Conservation (phyloP, 768 basidiomycete species). For the Antrodiella citrinella region DNA sequence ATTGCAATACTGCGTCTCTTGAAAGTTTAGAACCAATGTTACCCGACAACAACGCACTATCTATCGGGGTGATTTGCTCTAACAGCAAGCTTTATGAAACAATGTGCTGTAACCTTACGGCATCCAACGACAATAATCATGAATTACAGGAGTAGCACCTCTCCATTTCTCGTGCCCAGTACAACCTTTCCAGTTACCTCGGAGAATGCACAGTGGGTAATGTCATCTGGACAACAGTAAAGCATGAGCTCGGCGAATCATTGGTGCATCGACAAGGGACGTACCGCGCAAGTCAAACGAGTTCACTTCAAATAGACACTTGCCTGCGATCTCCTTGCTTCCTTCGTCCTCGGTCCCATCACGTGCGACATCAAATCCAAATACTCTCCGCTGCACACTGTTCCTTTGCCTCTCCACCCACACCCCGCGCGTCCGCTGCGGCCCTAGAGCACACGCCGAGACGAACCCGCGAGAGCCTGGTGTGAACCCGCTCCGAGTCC, state of each 20-base stretch:
- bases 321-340: slow-evolving; percentile 13
- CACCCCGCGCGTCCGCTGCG: slow-evolving; percentile 41
- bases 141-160: slow-evolving; percentile 16
- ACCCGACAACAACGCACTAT: no score
- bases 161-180: slow-evolving; percentile 21
- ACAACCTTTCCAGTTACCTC: slow-evolving; percentile 22
- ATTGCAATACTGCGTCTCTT: no score
- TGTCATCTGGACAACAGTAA: slow-evolving; percentile 17
- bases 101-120: no score
- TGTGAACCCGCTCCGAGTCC: slow-evolving; percentile 12
- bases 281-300: slow-evolving; percentile 24
- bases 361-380: slow-evolving; percentile 28
- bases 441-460: slow-evolving; percentile 39
- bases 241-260: not conserved
- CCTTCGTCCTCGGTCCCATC: not conserved
- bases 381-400: slow-evolving; percentile 34
- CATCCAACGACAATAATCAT: no score
- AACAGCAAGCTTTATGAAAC: no score
- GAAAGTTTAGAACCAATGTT: no score
- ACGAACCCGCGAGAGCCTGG: slow-evolving; percentile 36
- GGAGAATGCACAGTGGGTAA: slow-evolving; percentile 24
- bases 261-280: not conserved
- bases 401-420: slow-evolving; percentile 47
- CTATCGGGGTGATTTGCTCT: no score
- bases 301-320: slow-evolving; percentile 20